Evolutionary conservation across 805 yeast genomes (phyloP), one percentile per base, ranked within the genome.

Genomic region (Metschnikowia baotianmanensis): DNA sequence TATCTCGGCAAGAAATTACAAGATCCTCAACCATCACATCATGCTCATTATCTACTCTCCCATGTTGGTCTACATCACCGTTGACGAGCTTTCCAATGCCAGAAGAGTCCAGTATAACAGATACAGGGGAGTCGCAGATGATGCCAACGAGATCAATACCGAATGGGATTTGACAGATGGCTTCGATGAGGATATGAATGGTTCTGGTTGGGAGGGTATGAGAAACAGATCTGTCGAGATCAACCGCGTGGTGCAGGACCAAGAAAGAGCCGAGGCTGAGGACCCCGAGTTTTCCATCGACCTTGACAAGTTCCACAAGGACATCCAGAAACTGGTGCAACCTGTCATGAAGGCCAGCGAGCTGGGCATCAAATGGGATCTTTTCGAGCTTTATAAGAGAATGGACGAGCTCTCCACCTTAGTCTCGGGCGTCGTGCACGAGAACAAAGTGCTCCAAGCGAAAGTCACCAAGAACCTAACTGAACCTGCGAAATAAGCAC

Each of bases 101-200:
- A 75, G 78, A 51, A 67, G 93, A 52, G 80, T 87, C 16, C 73
- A 71, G 38, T 86, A 83, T 60, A 87, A 87, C 60, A 69, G 95
- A 47, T 63, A 72, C 41, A 74, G 71, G 48, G 77, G 79, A 2
- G 60, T 78, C 15, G 67, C 84, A 0, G 95, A 87, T 58, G 96
- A 87, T 61, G 86, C 88, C 16, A 86, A 85, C 57, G 91, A 84
- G 55, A 52, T 67, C 16, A 86, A 87, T 53, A 74, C 82, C 6
- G 90, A 83, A 53, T 87, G 96, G 95, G 87, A 84, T 48, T 68
- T 87, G 50, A 76, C 83, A 6, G 95, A 86, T 61, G 96, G 95
- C 0, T 86, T 59, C 47, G 60, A 61, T 21, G 63, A 51, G n/a
- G 70, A 64, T 22, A 55, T 53, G n/a, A 47, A 47, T 7, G 41